Conservation (phyloP, 164 flowering plant genomes). For the Litsea cubeba region DNA sequence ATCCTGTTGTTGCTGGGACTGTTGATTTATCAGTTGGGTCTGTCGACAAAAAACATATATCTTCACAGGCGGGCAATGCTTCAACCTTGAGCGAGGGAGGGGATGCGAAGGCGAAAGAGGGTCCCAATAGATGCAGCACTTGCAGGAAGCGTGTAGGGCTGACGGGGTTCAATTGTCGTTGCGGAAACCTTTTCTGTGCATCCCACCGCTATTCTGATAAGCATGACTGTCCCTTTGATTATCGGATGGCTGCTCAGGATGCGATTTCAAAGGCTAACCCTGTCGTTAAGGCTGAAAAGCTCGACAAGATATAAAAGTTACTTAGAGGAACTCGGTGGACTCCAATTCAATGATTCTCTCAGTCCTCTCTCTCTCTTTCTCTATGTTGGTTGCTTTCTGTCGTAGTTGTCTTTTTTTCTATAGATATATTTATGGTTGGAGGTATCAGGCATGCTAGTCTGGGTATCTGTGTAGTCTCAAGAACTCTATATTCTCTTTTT, state of each 20-base stretch:
- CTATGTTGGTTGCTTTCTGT: conserved; percentile 20
- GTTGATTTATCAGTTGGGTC: conserved; percentile 20
- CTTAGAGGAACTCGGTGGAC: conserved; percentile 6
- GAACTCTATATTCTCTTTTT: conserved; percentile 26
- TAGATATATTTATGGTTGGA: not conserved
- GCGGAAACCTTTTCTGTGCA: conserved; percentile 47
- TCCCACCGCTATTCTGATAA: conserved; percentile 52
- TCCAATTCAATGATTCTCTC: conserved; percentile 17
- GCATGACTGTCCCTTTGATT: conserved; percentile 46
- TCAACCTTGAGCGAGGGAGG: conserved; percentile 14
- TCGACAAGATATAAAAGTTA: conserved; percentile 37
- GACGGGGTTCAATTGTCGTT: conserved; percentile 51
- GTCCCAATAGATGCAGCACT: conserved; percentile 44
- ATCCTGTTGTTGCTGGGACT: conserved; percentile 17
- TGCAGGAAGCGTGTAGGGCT: conserved; percentile 53
- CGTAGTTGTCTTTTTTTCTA: conserved; percentile 13
- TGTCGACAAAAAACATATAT: conserved; percentile 19
- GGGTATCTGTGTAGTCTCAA: conserved; percentile 22
- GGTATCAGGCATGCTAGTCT: conserved; percentile 14
- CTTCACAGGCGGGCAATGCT: conserved; percentile 17
- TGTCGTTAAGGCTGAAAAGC: conserved; percentile 50
- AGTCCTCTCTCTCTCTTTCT: conserved; percentile 6
- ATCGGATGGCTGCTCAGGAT: conserved; percentile 39
- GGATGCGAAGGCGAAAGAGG: conserved; percentile 32
- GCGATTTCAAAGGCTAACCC: conserved; percentile 56